These are phyloP conservation scores for Escallonia herrerae DNA, from an alignment of 129 eudicot species.

Conservation along the genomic window DNA sequence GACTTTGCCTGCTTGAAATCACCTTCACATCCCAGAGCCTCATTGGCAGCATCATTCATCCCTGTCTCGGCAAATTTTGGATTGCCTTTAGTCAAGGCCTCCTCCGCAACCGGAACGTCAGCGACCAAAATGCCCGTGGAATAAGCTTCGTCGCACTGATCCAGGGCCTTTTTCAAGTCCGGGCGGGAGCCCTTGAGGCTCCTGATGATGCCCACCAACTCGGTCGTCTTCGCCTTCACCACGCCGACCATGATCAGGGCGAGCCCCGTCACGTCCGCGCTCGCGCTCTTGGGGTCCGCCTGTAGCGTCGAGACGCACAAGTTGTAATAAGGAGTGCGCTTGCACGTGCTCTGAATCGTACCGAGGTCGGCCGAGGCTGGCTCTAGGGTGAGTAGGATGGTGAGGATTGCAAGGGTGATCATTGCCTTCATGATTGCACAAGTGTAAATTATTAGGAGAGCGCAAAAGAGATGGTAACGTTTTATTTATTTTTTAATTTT, in stretches of 20 bases:
- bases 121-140: background rate
- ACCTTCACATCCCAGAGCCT: constrained; percentile 6
- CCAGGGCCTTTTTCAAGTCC: background rate
- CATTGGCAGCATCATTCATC: constrained; percentile 12
- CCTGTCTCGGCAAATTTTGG: constrained; percentile 25
- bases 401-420: too few species aligned
- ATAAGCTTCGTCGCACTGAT: background rate
- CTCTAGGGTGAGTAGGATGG: too few species aligned
- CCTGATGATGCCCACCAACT: background rate
- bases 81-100: constrained; percentile 10
- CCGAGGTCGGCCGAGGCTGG: too few species aligned
- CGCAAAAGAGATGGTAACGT: too few species aligned
- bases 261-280: constrained; percentile 26
- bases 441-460: too few species aligned
- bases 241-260: constrained; percentile 22
- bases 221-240: constrained; percentile 15
- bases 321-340: constrained; percentile 17
- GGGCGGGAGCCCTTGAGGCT: background rate
- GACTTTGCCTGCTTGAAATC: background rate
- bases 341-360: constrained; percentile 7
- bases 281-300: constrained; percentile 20
- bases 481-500: too few species aligned
- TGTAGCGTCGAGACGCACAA: constrained; percentile 26
- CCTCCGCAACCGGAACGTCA: constrained; percentile 12
- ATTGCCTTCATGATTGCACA: too few species aligned